A percentile compares a stretch with the other conserved stretches of the same genome.
Evolutionary conservation across 345 rosid species (phyloP).

Genomic region (Turnera subulata): DNA sequence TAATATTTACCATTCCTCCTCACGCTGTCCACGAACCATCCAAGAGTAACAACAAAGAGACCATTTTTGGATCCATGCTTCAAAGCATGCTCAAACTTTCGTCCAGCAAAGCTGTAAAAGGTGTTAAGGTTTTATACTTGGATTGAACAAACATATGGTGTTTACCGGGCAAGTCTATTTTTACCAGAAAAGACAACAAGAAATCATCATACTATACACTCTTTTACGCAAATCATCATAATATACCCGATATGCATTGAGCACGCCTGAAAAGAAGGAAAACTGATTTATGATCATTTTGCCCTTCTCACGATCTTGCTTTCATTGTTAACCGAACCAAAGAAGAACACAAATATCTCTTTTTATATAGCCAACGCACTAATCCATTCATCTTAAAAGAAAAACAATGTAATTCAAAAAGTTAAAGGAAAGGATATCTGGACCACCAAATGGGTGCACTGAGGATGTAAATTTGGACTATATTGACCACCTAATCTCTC

Average conservation of each 20-base stretch:
- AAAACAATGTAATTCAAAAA: background rate
- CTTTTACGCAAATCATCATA: too few species aligned
- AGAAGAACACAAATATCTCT: background rate
- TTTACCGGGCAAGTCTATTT: too few species aligned
- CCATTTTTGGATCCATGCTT: slow-evolving; percentile 82
- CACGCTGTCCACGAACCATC: slow-evolving; percentile 97
- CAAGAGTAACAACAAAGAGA: slow-evolving; percentile 73
- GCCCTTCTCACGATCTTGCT: background rate
- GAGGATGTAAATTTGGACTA: slow-evolving; percentile 74
- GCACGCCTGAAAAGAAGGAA: too few species aligned
- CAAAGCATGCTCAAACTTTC: slow-evolving; percentile 84
- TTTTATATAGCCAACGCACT: background rate
- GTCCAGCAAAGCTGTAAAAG: slow-evolving; percentile 73
- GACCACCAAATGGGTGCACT: slow-evolving; percentile 91
- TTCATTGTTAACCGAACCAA: background rate
- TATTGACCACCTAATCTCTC: slow-evolving; percentile 89
- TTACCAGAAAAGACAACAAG: too few species aligned
- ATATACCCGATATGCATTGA: too few species aligned
- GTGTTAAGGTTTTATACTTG: slow-evolving; percentile 38
- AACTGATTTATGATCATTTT: background rate
- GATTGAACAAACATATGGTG: too few species aligned
- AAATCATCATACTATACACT: too few species aligned
- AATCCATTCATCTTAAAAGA: background rate
- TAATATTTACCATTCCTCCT: slow-evolving; percentile 57
- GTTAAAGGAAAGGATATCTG: slow-evolving; percentile 71